Evolutionary conservation across 805 yeast species (phyloP), one percentile per base, ranked within the genome.

Genomic region (Candida glaebosa): DNA sequence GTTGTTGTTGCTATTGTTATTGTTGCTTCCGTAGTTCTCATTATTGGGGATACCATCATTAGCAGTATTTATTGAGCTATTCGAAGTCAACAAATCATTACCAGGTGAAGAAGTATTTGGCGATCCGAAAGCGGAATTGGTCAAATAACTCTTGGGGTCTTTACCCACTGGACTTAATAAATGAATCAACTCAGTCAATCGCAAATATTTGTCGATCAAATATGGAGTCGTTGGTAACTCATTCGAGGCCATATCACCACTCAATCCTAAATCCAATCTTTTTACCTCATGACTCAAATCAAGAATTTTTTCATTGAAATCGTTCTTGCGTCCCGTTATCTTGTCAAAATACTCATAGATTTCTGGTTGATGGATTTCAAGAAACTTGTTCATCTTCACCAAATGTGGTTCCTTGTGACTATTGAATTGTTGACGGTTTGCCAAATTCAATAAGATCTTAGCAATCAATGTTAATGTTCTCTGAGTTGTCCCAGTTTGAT

Each of bases 331-430:
- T 3, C 82, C 81, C 0, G 95, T 84, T 22, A 90, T 72, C 44
- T 76, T 78, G 54, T 80, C 87, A 50, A 84, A 76, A 63, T 87
- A 91, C 14, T 78, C 79, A n/a, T 70, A 52, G 5, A 89, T 63
- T 49, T 86, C 87, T 0, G 50, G 61, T 39, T 72, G 72, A 52
- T 84, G 82, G 12, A 65, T 68, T 2, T 70, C 67, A 16, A 91
- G 70, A 51, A 91, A 89, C 1, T 54, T 54, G 59, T 93, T 91
- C 79, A 91, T 73, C 25, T 65, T 69, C 15, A 76, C 68, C 62
- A 91, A 67, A 70, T 83, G 87, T 0, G 93, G 88, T 54, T 91
- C 98, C 54, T 90, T 91, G 36, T 81, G 80, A 6, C 87, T 84
- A n/a, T 65, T 65, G 60, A 93, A 88, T 37, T 63, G 61, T 17